Evolutionary conservation across 1,284 basidiomycete genomes (phyloP).

Genomic region (Pterulicium gracile): DNA sequence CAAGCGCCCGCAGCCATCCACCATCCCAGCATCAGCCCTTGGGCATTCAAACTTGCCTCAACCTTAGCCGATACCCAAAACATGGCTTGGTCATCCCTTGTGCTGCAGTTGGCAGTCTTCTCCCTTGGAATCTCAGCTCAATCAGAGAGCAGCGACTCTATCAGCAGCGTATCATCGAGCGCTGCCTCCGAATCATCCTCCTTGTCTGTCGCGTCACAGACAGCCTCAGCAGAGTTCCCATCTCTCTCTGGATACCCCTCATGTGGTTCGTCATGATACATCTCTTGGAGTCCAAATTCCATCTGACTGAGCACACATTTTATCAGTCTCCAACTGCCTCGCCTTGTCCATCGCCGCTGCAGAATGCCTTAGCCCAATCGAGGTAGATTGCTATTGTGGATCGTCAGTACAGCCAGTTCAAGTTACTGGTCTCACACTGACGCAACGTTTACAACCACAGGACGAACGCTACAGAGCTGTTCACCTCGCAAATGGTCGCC

Average conservation of each 20-base stretch:
- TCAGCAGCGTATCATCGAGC: neutral
- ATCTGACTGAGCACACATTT: neutral
- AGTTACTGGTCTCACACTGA: too few relatives aligned
- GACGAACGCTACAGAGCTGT: slow-evolving; percentile 17
- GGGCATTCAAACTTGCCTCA: too few relatives aligned
- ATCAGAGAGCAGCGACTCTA: neutral
- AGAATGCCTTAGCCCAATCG: slow-evolving; percentile 25
- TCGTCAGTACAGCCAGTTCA: slow-evolving; percentile 18
- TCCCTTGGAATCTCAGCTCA: neutral
- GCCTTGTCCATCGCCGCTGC: slow-evolving; percentile 18
- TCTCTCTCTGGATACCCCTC: slow-evolving; percentile 19
- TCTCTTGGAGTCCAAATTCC: neutral
- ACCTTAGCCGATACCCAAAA: too few relatives aligned
- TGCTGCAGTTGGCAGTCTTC: neutral
- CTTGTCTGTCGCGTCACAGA: slow-evolving; percentile 4
- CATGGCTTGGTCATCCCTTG: neutral
- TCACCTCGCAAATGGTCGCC: slow-evolving; percentile 21
- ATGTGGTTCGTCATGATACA: slow-evolving; percentile 18
- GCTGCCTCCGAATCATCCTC: neutral
- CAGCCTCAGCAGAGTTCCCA: slow-evolving; percentile 19
- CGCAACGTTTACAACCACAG: slow-evolving; percentile 11
- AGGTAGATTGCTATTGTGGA: slow-evolving; percentile 29
- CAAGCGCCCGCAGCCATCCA: too few relatives aligned
- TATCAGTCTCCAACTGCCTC: slow-evolving; percentile 26
- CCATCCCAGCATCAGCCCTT: too few relatives aligned